A percentile compares a stretch with the other conserved stretches of the same genome.
Evolutionary conservation across 805 yeast species (phyloP).

Genomic region (Metschnikowia kunwiensis): DNA sequence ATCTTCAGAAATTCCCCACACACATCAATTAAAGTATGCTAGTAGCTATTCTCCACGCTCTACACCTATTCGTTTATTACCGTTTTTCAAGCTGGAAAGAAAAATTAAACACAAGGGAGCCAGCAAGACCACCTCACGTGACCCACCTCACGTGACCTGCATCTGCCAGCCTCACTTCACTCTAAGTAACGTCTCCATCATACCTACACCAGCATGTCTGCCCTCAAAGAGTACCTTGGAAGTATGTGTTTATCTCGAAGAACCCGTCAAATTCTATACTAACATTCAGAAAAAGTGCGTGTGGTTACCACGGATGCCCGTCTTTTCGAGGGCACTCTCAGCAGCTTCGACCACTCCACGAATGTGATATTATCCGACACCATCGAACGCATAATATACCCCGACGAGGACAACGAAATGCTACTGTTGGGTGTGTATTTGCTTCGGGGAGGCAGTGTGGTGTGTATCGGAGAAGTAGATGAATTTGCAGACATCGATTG

Average conservation of each 20-base stretch:
- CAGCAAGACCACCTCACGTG: too few relatives aligned
- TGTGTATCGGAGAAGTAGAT: constrained; percentile 54
- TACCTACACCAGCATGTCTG: constrained; percentile 24
- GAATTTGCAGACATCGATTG: constrained; percentile 45
- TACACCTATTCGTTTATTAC: too few relatives aligned
- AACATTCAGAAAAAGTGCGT: constrained; percentile 43
- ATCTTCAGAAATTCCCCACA: too few relatives aligned
- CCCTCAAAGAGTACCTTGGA: constrained; percentile 29
- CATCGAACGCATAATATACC: constrained; percentile 48
- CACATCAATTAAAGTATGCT: too few relatives aligned
- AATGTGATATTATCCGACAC: constrained; percentile 55
- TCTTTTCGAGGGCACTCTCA: constrained; percentile 42
- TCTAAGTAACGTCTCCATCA: too few relatives aligned
- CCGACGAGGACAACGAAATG: constrained; percentile 40
- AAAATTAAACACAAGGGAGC: too few relatives aligned
- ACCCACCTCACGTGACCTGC: neutral
- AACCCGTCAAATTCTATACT: too few relatives aligned
- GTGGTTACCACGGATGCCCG: constrained; percentile 58
- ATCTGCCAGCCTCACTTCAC: too few relatives aligned
- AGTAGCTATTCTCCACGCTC: too few relatives aligned
- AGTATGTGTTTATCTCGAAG: too few relatives aligned
- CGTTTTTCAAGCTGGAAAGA: too few relatives aligned
- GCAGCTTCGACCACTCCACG: constrained; percentile 64
- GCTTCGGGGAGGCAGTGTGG: constrained; percentile 58
- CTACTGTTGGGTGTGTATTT: constrained; percentile 47